A percentile compares a stretch with the other conserved stretches of the same genome.
phyloP scores from a whole-genome alignment of 1,284 basidiomycete species.

The Heliocybe sulcata region DNA sequence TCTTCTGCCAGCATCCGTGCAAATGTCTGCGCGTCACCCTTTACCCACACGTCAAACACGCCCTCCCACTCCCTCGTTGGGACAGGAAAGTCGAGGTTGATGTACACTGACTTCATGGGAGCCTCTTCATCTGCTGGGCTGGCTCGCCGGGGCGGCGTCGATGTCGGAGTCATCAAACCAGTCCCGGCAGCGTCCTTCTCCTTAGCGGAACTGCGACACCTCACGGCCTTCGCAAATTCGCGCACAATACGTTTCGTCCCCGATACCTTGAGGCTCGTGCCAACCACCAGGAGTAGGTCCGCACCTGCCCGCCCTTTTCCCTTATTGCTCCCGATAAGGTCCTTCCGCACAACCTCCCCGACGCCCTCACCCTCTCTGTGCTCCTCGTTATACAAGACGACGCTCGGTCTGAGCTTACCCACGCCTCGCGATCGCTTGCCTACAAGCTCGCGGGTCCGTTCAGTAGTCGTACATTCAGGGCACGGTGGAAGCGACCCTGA shows the following conservation, averaged over 20 bases:
- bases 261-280: constrained; percentile 85
- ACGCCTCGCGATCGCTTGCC: constrained; percentile 81
- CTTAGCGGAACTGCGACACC: constrained; percentile 33
- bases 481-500: constrained; percentile 69
- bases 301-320: constrained; percentile 63
- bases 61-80: constrained; percentile 85
- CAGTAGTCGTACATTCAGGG: constrained; percentile 69
- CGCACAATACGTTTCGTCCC: constrained; percentile 92
- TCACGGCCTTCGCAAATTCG: constrained; percentile 83
- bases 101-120: constrained; percentile 69
- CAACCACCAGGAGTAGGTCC: constrained; percentile 86
- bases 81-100: constrained; percentile 87
- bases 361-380: constrained; percentile 88
- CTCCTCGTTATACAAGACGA: constrained; percentile 87
- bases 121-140: constrained; percentile 32
- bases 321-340: constrained; percentile 62
- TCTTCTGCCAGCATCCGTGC: constrained; percentile 51
- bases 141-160: constrained; percentile 31
- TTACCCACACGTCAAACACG: constrained; percentile 88
- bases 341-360: constrained; percentile 70
- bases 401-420: constrained; percentile 78
- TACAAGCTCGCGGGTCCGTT: constrained; percentile 62
- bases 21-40: constrained; percentile 84
- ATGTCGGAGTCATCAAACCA: constrained; percentile 26
- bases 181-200: constrained; percentile 16